Conservation (phyloP, 2,329 filamentous ascomycete species). For the Xylariaceae sp. region DNA sequence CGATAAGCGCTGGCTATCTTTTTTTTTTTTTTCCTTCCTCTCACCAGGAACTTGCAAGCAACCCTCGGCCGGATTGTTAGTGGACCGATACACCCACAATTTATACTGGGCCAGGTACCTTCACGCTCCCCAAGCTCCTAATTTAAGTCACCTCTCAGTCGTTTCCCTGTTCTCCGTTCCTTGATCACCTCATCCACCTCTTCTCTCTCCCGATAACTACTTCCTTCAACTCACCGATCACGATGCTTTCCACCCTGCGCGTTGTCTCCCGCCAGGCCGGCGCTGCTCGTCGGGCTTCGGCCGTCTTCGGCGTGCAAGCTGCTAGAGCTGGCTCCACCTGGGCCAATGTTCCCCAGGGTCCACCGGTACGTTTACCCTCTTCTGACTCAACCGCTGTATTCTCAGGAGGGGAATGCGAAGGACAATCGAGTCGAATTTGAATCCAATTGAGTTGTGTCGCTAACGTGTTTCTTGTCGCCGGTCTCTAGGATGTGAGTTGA, state of each 20-base stretch:
- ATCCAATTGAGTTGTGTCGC: conserved; percentile 12
- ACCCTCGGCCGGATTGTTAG: too few species aligned
- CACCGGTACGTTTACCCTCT: conserved; percentile 59
- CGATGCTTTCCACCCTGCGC: conserved; percentile 53
- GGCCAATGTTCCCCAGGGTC: conserved; percentile 86
- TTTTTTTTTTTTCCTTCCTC: too few species aligned
- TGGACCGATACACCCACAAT: too few species aligned
- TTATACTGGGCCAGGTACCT: too few species aligned
- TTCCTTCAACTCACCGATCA: conserved; percentile 23
- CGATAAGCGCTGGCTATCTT: too few species aligned
- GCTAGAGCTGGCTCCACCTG: conserved; percentile 69
- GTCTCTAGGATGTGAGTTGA: conserved; percentile 36
- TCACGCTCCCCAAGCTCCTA: too few species aligned
- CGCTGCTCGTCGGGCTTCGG: conserved; percentile 34
- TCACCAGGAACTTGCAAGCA: too few species aligned
- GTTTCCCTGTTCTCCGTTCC: not conserved
- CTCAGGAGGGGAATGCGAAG: not conserved
- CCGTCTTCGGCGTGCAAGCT: conserved; percentile 36
- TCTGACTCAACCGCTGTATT: not conserved
- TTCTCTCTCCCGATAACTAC: not conserved
- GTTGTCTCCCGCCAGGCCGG: conserved; percentile 45
- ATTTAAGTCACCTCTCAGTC: not conserved
- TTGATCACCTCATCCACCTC: not conserved
- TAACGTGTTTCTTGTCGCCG: conserved; percentile 3
- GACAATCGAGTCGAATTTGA: not conserved